Percentiles rank a stretch among this genome's conserved stretches.
Evolutionary conservation across 495 filamentous ascomycete species (phyloP).

Genomic region (Penicillium herquei): DNA sequence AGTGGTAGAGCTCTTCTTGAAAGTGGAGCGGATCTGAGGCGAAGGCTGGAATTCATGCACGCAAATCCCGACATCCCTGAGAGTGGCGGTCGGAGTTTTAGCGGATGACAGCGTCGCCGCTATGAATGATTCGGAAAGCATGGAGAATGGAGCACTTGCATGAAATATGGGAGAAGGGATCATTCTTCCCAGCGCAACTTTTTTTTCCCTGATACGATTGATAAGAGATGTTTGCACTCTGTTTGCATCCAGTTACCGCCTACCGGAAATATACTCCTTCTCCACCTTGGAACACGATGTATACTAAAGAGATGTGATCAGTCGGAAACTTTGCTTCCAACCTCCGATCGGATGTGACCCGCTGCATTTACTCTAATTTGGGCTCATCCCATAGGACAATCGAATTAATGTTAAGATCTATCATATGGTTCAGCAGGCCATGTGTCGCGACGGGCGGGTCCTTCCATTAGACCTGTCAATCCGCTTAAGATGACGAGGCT

Average conservation of each 20-base stretch:
- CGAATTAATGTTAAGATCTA: background rate
- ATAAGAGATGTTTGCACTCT: conserved; percentile 40
- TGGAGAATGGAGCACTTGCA: conserved; percentile 39
- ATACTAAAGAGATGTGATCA: conserved; percentile 11
- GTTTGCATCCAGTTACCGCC: conserved; percentile 28
- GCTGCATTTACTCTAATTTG: conserved; percentile 3
- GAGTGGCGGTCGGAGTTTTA: conserved; percentile 60
- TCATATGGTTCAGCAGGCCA: background rate
- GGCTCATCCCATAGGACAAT: background rate
- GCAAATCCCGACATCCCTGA: conserved; percentile 81
- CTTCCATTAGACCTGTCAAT: conserved; percentile 1
- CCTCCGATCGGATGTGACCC: conserved; percentile 1
- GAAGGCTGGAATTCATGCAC: conserved; percentile 77
- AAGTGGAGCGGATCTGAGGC: conserved; percentile 65
- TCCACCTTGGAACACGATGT: background rate
- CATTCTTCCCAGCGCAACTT: conserved; percentile 19
- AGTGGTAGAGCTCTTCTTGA: conserved; percentile 89
- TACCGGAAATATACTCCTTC: conserved; percentile 4
- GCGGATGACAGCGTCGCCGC: conserved; percentile 66
- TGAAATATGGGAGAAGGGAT: conserved; percentile 16
- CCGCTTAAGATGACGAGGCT: background rate
- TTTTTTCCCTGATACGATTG: conserved; percentile 25
- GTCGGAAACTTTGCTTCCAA: conserved; percentile 13
- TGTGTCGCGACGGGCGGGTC: background rate
- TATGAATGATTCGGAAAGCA: conserved; percentile 82